These are phyloP conservation scores for Boletellus ananiceps DNA, from an alignment of 768 basidiomycete genomes.

Conservation along the genomic window DNA sequence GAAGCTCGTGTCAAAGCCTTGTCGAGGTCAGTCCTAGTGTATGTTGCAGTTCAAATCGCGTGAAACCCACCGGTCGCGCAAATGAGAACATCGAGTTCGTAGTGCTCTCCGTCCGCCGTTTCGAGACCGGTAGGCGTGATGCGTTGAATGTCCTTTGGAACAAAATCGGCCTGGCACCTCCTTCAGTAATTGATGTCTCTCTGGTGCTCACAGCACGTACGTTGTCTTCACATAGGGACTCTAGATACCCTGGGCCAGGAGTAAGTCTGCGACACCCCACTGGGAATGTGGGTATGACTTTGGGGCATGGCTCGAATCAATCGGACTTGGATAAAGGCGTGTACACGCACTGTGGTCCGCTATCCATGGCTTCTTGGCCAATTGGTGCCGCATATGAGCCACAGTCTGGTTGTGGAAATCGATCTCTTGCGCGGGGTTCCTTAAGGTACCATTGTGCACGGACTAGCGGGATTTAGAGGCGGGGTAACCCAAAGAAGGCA, in stretches of 20 bases:
- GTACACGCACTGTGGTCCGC: conserved; percentile 37
- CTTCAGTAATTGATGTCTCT: neutral
- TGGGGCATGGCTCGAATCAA: neutral
- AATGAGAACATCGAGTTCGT: conserved; percentile 55
- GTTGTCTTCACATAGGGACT: conserved; percentile 60
- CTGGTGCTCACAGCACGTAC: conserved; percentile 16
- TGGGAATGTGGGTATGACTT: conserved; percentile 54
- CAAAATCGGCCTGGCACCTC: conserved; percentile 37
- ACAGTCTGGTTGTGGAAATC: conserved; percentile 33
- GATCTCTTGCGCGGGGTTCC: conserved; percentile 34
- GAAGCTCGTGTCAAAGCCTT: conserved; percentile 45
- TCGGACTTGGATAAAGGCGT: neutral
- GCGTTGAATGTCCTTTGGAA: conserved; percentile 43
- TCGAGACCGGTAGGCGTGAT: conserved; percentile 54
- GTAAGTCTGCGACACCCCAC: conserved; percentile 62
- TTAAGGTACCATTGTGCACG: conserved; percentile 40
- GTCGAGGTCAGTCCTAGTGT: neutral
- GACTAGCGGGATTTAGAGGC: conserved; percentile 2
- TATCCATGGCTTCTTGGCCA: conserved; percentile 58
- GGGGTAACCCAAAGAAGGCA: neutral
- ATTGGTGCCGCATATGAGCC: conserved; percentile 44
- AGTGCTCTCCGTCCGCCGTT: conserved; percentile 47
- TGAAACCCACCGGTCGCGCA: conserved; percentile 49
- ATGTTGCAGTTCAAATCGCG: neutral
- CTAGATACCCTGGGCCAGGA: conserved; percentile 63